Base-by-base conservation (phyloP, 208 protist genomes). In the Crithidia expoeki region DNA sequence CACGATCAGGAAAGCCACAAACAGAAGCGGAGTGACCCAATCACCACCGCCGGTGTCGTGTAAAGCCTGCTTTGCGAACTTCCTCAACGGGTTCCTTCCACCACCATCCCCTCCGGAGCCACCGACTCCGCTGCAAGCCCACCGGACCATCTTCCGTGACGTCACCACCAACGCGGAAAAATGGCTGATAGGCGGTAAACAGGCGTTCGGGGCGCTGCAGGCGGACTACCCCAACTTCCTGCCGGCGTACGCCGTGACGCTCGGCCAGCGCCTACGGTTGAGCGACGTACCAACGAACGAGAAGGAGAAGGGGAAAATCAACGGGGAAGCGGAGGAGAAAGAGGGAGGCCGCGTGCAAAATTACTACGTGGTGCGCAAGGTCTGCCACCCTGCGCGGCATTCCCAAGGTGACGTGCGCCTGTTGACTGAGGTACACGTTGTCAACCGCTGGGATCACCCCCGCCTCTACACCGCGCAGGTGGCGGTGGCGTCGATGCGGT, bases 331-430 rank as follows among this genome's bases (percentile, higher is more conserved):
- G 4, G 40, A 74, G 33, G 12, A 50, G 33, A 61, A 28, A 61
- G 7, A 23, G 23, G 32, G 52, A 47, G 46, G 10, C 5, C 72
- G 42, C 36, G 42, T 40, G 38, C 66, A 30, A 12, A 34, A 11
- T 0, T 85, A 80, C 65, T 95, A 93, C 68, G 90, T 95, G 53
- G 67, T 65, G 30, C 34, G 63, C 10, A 95, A 95, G 68, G 61
- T 72, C 23, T 19, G 1, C 55, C 42, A 83, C 32, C 72, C 75
- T 44, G 27, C 28, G 51, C 11, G 34, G 53, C 14, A 25, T 63
- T 21, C 11, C 19, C 19, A 42, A 34, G n/a, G n/a, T 9, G 61
- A 4, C n/a, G 66, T 68, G 46, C 58, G 74, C 53, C 70, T 69
- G 51, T 62, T 95, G 50, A 38, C 33, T n/a, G 77, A 76, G 60